phyloP scores from a whole-genome alignment of 2,329 filamentous ascomycete species.

The Exophiala viscosa region DNA sequence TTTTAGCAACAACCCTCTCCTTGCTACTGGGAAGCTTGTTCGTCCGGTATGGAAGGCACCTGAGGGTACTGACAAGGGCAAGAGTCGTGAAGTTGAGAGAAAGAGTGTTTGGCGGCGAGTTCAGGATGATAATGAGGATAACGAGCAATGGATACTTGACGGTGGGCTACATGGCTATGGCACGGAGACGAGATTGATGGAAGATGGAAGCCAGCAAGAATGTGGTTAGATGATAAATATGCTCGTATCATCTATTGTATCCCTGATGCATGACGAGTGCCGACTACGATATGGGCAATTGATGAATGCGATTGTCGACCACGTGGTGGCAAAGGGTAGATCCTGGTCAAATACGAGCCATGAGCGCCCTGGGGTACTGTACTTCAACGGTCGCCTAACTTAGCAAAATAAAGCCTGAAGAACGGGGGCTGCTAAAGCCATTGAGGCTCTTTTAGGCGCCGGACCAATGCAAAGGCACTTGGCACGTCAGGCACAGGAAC shows the following conservation, averaged over 20 bases:
- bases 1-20: constrained; percentile 44
- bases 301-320: neutral
- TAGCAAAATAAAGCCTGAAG: too few species aligned
- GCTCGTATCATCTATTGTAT: neutral
- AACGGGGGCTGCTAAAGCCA: too few species aligned
- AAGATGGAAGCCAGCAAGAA: constrained; percentile 24
- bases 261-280: neutral
- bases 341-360: too few species aligned
- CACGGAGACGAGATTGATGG: constrained; percentile 20
- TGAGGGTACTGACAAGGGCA: constrained; percentile 29
- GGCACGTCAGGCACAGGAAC: neutral
- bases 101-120: constrained; percentile 46
- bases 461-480: neutral
- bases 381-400: too few species aligned
- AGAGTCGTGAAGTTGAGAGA: constrained; percentile 22
- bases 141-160: constrained; percentile 47
- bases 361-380: too few species aligned
- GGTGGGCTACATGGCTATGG: constrained; percentile 40
- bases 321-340: neutral
- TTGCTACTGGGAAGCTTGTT: constrained; percentile 42
- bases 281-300: neutral
- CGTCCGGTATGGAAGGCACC: constrained; percentile 44
- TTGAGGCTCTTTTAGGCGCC: too few species aligned
- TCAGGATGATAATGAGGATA: constrained; percentile 45
- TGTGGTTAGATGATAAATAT: constrained; percentile 5